Evolutionary conservation across 805 yeast species (phyloP).

Genomic region (Torulaspora delbrueckii): DNA sequence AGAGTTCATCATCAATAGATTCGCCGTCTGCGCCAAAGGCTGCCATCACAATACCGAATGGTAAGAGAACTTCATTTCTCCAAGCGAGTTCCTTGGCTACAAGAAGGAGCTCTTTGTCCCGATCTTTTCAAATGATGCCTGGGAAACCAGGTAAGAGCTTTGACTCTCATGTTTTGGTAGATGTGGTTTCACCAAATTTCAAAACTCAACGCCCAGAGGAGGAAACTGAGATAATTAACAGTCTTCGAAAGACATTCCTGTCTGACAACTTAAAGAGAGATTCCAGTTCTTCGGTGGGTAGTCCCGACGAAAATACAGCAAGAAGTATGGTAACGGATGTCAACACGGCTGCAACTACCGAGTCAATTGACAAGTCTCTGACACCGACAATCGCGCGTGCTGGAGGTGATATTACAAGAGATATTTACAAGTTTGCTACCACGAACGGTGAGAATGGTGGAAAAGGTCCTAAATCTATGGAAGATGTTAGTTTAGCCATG

Average conservation of each 20-base stretch:
- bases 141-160: slow-evolving; percentile 15
- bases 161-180: slow-evolving; percentile 27
- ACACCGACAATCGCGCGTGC: slow-evolving; percentile 16
- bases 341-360: slow-evolving; percentile 3
- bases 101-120: slow-evolving; percentile 12
- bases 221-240: slow-evolving; percentile 31
- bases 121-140: slow-evolving; percentile 9
- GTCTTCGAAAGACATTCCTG: slow-evolving; percentile 31
- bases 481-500: slow-evolving; percentile 22
- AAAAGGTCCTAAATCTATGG: slow-evolving; percentile 19
- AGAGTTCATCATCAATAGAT: not conserved
- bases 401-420: slow-evolving; percentile 39
- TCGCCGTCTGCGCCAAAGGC: slow-evolving; percentile 13
- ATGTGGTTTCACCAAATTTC: slow-evolving; percentile 33
- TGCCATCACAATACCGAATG: slow-evolving; percentile 15
- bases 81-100: slow-evolving; percentile 11
- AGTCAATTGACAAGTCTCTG: slow-evolving; percentile 2
- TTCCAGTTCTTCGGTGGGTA: slow-evolving; percentile 3
- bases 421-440: slow-evolving; percentile 30
- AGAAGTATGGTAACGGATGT: slow-evolving; percentile 8
- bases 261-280: slow-evolving; percentile 13
- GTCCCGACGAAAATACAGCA: slow-evolving; percentile 4
- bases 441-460: slow-evolving; percentile 2
- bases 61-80: slow-evolving; percentile 12
- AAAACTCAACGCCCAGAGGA: slow-evolving; percentile 22